phyloP scores from a whole-genome alignment of 345 rosid genomes.

The Aethionema arabicum region DNA sequence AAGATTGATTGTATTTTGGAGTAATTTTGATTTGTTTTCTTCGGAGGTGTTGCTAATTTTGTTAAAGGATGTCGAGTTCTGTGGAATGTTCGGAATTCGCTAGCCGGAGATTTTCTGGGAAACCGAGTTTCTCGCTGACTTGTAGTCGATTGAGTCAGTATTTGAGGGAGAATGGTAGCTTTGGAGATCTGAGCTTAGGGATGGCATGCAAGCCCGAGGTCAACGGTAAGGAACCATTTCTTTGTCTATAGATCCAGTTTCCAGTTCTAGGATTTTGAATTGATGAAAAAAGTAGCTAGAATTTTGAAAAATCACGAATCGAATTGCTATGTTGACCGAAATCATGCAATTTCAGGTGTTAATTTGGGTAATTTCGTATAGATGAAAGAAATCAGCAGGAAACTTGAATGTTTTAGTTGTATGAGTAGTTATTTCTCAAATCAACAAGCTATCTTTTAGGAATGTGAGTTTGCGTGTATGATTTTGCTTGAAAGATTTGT shows the following conservation, averaged over 20 bases:
- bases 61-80: conserved; percentile 52
- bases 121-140: conserved; percentile 58
- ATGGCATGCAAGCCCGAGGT: conserved; percentile 50
- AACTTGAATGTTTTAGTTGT: conserved; percentile 1
- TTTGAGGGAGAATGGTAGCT: conserved; percentile 66
- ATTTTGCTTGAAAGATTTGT: background rate
- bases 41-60: background rate
- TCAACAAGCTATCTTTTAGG: background rate
- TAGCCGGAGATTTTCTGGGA: conserved; percentile 40
- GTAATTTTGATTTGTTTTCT: conserved; percentile 6
- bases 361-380: background rate
- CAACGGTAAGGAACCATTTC: conserved; percentile 39
- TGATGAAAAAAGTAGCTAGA: conserved; percentile 13
- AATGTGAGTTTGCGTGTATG: background rate
- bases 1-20: background rate
- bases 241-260: conserved; percentile 4
- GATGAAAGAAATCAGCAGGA: background rate
- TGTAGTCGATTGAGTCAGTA: conserved; percentile 74
- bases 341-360: background rate
- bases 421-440: background rate
- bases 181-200: conserved; percentile 72
- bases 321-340: background rate
- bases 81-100: conserved; percentile 42
- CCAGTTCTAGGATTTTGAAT: background rate
- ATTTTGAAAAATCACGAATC: background rate